A percentile compares a stretch with the other conserved stretches of the same genome.
phyloP scores from a whole-genome alignment of 1,284 basidiomycete species.

The Sporisorium graminicola region DNA sequence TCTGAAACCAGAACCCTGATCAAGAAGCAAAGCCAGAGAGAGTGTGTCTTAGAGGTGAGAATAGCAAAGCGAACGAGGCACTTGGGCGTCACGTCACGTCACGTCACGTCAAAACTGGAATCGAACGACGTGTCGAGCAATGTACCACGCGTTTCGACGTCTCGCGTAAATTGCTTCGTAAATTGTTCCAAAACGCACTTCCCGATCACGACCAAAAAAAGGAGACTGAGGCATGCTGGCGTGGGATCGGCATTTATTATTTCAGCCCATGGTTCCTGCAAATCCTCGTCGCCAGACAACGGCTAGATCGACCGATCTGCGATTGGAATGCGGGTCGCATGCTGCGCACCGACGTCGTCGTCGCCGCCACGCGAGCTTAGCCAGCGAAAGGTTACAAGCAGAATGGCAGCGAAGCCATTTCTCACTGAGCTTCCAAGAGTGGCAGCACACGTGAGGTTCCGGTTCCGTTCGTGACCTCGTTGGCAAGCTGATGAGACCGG shows the following conservation, averaged over 20 bases:
- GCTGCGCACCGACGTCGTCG: not conserved
- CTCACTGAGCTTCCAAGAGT: too few species aligned
- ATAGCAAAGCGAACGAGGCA: constrained; percentile 8
- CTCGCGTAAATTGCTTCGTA: constrained; percentile 34
- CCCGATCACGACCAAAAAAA: constrained; percentile 1
- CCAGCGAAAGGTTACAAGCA: not conserved
- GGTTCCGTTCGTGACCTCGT: too few species aligned
- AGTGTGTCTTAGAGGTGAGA: not conserved
- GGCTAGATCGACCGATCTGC: constrained; percentile 26
- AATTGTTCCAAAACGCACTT: not conserved
- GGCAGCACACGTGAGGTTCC: too few species aligned
- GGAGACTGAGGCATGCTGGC: not conserved
- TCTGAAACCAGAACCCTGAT: not conserved
- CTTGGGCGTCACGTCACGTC: constrained; percentile 28
- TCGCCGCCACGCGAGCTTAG: constrained; percentile 7
- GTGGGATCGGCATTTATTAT: not conserved
- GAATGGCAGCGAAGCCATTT: not conserved
- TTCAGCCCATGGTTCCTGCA: too few species aligned
- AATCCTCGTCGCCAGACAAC: too few species aligned
- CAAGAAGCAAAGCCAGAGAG: too few species aligned
- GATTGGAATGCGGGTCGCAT: constrained; percentile 23
- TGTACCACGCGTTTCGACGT: not conserved
- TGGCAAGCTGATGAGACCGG: too few species aligned
- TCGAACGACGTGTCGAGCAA: constrained; percentile 26
- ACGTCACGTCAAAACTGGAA: not conserved